These are phyloP conservation scores for Linnemannia hyalina DNA, from an alignment of 192 early-diverging fungal genomes.

Conservation along the genomic window DNA sequence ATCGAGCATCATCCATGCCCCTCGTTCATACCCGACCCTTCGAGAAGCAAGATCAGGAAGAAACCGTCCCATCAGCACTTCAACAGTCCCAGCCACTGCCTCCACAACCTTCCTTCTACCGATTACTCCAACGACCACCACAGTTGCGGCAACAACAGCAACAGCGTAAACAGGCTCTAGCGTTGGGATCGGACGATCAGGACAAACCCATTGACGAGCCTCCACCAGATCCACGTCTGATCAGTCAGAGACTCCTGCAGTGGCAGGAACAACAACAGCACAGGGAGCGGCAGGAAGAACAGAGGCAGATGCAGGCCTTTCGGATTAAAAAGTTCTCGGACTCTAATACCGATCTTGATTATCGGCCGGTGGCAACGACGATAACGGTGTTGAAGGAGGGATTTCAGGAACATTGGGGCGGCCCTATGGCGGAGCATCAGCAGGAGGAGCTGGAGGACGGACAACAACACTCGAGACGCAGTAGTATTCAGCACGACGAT, in stretches of 20 bases:
- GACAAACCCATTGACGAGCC: not conserved
- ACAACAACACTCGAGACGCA: not conserved
- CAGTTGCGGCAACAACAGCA: not conserved
- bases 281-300: not conserved
- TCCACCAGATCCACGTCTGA: not conserved
- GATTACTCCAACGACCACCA: not conserved
- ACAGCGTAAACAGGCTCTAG: not conserved
- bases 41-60: not conserved
- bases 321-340: conserved; percentile 1
- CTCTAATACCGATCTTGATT: not conserved
- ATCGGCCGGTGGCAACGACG: not conserved
- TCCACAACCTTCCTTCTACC: not conserved
- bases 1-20: not conserved
- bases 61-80: not conserved
- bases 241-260: not conserved
- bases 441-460: not conserved
- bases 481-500: not conserved
- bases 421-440: not conserved
- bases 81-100: not conserved
- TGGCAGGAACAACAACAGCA: not conserved
- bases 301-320: not conserved
- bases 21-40: not conserved
- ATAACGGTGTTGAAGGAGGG: not conserved
- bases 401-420: not conserved
- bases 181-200: not conserved